Conservation (phyloP, 345 rosid species). For the Eucalyptus tenuipes region DNA sequence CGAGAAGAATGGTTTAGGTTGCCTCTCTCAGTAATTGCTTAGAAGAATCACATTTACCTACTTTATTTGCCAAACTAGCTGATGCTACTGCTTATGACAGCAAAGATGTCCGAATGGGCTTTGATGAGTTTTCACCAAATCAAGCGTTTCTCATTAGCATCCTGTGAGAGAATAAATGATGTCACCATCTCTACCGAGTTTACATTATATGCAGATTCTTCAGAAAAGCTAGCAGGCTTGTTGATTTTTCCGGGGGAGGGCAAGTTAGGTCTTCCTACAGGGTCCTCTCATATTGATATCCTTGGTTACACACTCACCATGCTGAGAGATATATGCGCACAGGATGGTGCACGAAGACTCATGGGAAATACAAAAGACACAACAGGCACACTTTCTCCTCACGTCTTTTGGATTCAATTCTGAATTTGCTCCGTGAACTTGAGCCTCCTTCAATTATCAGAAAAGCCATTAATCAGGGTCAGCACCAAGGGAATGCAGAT, state of each 20-base stretch:
- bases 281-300: constrained; percentile 23
- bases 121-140: constrained; percentile 22
- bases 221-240: constrained; percentile 19
- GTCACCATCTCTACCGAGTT: constrained; percentile 17
- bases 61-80: constrained; percentile 23
- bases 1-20: constrained; percentile 66
- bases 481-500: constrained; percentile 6
- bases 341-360: constrained; percentile 6
- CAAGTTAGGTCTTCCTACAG: constrained; percentile 52
- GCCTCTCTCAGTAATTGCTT: constrained; percentile 55
- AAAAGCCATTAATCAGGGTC: constrained; percentile 28
- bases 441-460: constrained; percentile 53
- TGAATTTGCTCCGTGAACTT: constrained; percentile 42
- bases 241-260: constrained; percentile 17
- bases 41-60: constrained; percentile 34
- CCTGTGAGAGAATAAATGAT: constrained; percentile 33
- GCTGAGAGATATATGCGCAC: constrained; percentile 45
- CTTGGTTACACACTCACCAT: constrained; percentile 54
- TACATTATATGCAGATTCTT: constrained; percentile 8
- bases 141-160: constrained; percentile 49
- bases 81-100: background rate
- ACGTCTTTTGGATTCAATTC: constrained; percentile 32
- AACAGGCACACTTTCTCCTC: constrained; percentile 22
- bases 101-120: background rate
- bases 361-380: constrained; percentile 14